phyloP scores from a whole-genome alignment of 148 eudicot species.

The Heliosperma pusillum region DNA sequence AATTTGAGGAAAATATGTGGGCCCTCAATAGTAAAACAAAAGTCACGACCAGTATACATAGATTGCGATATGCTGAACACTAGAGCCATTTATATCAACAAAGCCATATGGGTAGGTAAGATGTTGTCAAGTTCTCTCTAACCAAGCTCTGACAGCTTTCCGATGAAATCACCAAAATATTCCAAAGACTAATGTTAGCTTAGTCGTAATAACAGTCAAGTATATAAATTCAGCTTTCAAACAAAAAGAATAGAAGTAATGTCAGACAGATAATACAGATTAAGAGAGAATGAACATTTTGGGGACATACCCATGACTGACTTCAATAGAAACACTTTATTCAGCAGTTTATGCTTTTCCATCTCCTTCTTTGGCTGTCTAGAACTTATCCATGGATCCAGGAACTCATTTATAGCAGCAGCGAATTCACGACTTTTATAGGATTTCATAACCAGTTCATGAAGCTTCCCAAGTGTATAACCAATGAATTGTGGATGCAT shows the following conservation, averaged over 20 bases:
- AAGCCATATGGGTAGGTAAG: not conserved
- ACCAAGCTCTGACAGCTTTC: not conserved
- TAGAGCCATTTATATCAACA: too few relatives aligned
- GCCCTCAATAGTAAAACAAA: too few relatives aligned
- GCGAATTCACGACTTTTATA: slow-evolving; percentile 94
- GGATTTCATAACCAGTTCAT: slow-evolving; percentile 90
- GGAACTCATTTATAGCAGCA: slow-evolving; percentile 86
- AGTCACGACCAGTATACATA: too few relatives aligned
- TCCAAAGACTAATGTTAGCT: not conserved
- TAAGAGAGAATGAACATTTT: not conserved
- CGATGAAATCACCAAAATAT: not conserved
- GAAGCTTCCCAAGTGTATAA: slow-evolving; percentile 89
- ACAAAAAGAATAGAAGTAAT: not conserved
- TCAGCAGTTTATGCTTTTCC: slow-evolving; percentile 47
- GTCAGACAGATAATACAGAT: slow-evolving; percentile 5
- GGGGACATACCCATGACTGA: slow-evolving; percentile 36
- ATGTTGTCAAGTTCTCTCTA: not conserved
- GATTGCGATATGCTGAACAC: too few relatives aligned
- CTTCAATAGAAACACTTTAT: slow-evolving; percentile 24
- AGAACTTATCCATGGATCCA: slow-evolving; percentile 91
- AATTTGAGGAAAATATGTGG: too few relatives aligned
- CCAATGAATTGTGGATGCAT: slow-evolving; percentile 92
- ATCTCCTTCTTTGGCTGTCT: slow-evolving; percentile 87
- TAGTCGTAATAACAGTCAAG: not conserved
- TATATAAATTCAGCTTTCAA: not conserved